These are phyloP conservation scores for Fraxinus latifolia DNA, from an alignment of 305 asterid genomes.

Conservation along the genomic window DNA sequence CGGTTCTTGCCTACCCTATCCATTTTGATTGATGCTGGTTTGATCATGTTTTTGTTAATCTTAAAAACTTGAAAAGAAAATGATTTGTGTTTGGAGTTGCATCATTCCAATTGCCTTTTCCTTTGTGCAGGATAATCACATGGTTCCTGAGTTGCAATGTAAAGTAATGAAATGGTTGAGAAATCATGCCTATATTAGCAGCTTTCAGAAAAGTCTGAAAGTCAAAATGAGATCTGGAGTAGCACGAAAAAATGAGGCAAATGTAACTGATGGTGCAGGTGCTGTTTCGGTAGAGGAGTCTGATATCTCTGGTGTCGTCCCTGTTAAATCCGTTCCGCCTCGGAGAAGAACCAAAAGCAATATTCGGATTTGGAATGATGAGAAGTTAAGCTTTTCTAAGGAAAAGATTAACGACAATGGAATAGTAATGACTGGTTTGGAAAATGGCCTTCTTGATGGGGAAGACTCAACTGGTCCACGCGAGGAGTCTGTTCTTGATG, in stretches of 20 bases:
- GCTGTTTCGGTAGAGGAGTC: slow-evolving; percentile 47
- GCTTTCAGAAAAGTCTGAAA: slow-evolving; percentile 50
- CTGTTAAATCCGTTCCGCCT: slow-evolving; percentile 73
- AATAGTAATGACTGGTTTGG: slow-evolving; percentile 30
- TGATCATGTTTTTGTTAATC: neutral
- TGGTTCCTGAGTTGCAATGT: slow-evolving; percentile 49
- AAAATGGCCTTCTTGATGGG: slow-evolving; percentile 31
- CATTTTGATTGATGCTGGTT: neutral
- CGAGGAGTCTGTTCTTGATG: slow-evolving; percentile 36
- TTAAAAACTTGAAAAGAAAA: neutral
- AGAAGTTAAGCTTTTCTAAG: slow-evolving; percentile 29
- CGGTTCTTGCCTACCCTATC: neutral
- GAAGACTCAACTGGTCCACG: slow-evolving; percentile 42
- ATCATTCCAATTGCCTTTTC: slow-evolving; percentile 1
- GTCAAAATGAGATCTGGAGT: slow-evolving; percentile 41
- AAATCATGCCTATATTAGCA: slow-evolving; percentile 56
- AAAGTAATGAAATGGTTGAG: slow-evolving; percentile 75
- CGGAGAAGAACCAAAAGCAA: slow-evolving; percentile 76
- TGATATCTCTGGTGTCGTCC: slow-evolving; percentile 47
- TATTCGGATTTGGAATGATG: slow-evolving; percentile 43
- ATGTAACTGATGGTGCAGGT: slow-evolving; percentile 41
- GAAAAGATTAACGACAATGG: slow-evolving; percentile 34
- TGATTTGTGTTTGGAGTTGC: neutral
- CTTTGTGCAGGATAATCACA: slow-evolving; percentile 58
- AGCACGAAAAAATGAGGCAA: slow-evolving; percentile 42